These are phyloP conservation scores for Aristolochia contorta DNA, from an alignment of 164 flowering plant genomes.

Conservation along the genomic window DNA sequence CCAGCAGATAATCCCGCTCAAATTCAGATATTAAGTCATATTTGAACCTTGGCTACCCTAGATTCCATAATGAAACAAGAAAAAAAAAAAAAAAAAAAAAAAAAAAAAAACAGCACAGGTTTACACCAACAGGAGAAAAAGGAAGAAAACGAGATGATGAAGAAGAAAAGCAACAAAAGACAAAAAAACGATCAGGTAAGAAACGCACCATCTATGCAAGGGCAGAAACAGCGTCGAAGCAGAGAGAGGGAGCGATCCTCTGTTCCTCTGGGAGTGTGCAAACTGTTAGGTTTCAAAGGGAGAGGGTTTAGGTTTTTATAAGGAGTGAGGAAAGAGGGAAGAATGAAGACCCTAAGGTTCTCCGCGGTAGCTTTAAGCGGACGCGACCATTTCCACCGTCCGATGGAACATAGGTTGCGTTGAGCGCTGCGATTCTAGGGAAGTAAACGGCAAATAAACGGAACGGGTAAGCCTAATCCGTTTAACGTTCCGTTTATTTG, in stretches of 20 bases:
- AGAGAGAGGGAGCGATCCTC: background rate
- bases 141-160: no score
- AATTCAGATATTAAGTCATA: background rate
- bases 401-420: conserved; percentile 1
- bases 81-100: no score
- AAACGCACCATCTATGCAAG: no score
- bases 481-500: no score
- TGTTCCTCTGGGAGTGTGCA: no score
- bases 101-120: background rate
- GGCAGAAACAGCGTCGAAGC: background rate
- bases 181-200: background rate
- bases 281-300: no score
- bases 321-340: background rate
- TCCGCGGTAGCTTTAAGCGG: conserved; percentile 9
- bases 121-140: background rate
- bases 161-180: background rate
- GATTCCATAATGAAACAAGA: no score
- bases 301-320: background rate
- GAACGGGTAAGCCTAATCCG: no score
- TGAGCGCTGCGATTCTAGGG: background rate
- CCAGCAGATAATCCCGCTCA: no score
- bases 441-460: no score
- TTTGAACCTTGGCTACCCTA: background rate
- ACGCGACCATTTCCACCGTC: conserved; percentile 18
- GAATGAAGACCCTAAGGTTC: background rate